Evolutionary conservation across 1,284 basidiomycete genomes (phyloP).

Genomic region (Pseudozyma flocculosa): DNA sequence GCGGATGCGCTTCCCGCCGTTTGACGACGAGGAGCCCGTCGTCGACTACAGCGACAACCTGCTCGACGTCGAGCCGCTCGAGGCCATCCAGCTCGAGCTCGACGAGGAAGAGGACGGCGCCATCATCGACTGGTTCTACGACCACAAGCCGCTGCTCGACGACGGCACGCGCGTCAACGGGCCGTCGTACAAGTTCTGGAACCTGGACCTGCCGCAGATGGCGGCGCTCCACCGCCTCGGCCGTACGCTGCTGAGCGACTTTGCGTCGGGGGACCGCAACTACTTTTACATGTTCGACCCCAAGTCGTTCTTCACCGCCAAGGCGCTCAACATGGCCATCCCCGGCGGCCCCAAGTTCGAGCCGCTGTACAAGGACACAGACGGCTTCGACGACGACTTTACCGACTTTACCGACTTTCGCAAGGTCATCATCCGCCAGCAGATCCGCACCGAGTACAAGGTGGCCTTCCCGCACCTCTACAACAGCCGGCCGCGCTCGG

Average conservation of each 20-base stretch:
- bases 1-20: constrained; percentile 99
- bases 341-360: constrained; percentile 94
- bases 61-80: constrained; percentile 93
- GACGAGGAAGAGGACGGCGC: constrained; percentile 90
- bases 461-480: constrained; percentile 99
- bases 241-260: constrained; percentile 86
- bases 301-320: constrained; percentile 96
- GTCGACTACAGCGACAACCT: constrained; percentile 75
- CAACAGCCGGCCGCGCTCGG: constrained; percentile 94
- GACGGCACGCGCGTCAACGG: constrained; percentile 78
- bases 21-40: constrained; percentile 91
- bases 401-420: constrained; percentile 99
- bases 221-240: constrained; percentile 95
- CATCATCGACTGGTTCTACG: constrained; percentile 99
- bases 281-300: constrained; percentile 87
- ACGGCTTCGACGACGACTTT: constrained; percentile 98
- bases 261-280: constrained; percentile 81
- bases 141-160: constrained; percentile 89
- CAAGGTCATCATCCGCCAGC: constrained; percentile 98
- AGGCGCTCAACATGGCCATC: constrained; percentile 92
- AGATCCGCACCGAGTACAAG: constrained; percentile 98
- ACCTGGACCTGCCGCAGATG: constrained; percentile 88
- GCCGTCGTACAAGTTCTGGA: constrained; percentile 89
- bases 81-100: constrained; percentile 95
- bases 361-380: constrained; percentile 75